Base-by-base conservation (phyloP, 2,329 filamentous ascomycete species). In the Trichoderma harzianum region DNA sequence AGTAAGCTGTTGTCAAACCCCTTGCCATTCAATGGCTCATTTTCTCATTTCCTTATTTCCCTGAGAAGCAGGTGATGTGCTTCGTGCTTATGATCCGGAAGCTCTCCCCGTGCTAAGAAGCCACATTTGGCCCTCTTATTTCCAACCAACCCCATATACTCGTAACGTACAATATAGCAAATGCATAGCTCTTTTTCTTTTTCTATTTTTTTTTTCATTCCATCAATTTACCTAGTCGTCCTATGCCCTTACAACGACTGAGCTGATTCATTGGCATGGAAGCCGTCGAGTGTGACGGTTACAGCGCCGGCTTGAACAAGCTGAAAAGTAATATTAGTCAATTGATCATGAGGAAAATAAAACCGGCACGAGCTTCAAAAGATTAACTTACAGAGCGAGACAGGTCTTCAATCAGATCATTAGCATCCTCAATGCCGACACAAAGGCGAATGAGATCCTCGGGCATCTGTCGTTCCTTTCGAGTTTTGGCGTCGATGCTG, bases 391-490 rank as follows among this genome's bases (percentile, higher is more conserved):
- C 94, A 76, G 96, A 96, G 76, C 94, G 90, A 74, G 91, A 92
- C 72, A 99, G 84, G 82, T 99, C 96, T 79, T 98, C 95, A 79
- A 98, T 93, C 77, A 99, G 81, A 84, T 99, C 96, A 76, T 94
- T 89, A 4, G 88, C 89, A 81, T 99, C 96, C 81, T 99, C 96
- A 78, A 99, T 99, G 60, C 96, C 96, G 58, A 99, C 94, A 79
- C 96, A 99, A 70, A 99, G 83, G 70, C 96, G 89, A 77, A 99
- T 98, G 73, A 99, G 92, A 80, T 99, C 96, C 83, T 99, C 96
- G 12, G 96, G 96, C 90, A 99, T 92, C 75, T 95, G 91, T 74
- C 95, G 89, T 83, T 97, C 94, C 77, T 90, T 87, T 76, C 96
- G 87, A 67, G 95, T 98, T 85, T 97, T 97, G 72, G 94, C 93